Conservation (phyloP, 2,329 filamentous ascomycete species). For the Alternaria sp. region DNA sequence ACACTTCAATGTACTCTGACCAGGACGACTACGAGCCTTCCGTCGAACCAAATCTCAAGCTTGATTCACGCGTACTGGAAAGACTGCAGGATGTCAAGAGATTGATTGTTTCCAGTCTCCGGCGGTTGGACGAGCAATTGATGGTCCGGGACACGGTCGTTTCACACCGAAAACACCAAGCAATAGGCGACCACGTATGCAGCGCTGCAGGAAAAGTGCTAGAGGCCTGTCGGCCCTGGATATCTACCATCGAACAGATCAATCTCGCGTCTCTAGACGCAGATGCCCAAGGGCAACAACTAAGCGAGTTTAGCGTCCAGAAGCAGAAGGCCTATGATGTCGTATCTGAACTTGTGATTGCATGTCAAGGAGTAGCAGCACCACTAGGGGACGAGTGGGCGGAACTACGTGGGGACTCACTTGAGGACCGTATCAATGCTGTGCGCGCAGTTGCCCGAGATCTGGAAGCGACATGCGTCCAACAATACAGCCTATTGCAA, state of each 20-base stretch:
- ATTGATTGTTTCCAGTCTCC: conserved; percentile 83
- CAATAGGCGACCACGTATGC: conserved; percentile 84
- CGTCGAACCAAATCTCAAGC: conserved; percentile 73
- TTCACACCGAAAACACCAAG: conserved; percentile 77
- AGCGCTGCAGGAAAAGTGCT: conserved; percentile 79
- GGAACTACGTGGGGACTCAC: conserved; percentile 84
- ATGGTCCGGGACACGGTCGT: conserved; percentile 81
- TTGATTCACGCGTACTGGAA: conserved; percentile 81
- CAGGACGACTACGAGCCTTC: conserved; percentile 81
- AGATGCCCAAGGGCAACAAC: conserved; percentile 81
- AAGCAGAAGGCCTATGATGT: conserved; percentile 96
- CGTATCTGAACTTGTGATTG: conserved; percentile 85
- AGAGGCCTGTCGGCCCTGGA: conserved; percentile 89
- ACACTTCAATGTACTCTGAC: conserved; percentile 74
- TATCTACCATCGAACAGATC: conserved; percentile 88
- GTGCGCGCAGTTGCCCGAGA: conserved; percentile 80
- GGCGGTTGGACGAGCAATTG: conserved; percentile 86
- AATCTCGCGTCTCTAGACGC: conserved; percentile 82
- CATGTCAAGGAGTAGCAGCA: conserved; percentile 89
- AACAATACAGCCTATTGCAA: conserved; percentile 87
- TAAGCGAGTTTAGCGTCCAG: conserved; percentile 85
- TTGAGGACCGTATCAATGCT: conserved; percentile 84
- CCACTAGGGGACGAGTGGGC: conserved; percentile 96
- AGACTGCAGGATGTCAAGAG: conserved; percentile 85
- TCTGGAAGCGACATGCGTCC: conserved; percentile 84